phyloP scores from a whole-genome alignment of 805 yeast genomes.

The Candida lessepsii region DNA sequence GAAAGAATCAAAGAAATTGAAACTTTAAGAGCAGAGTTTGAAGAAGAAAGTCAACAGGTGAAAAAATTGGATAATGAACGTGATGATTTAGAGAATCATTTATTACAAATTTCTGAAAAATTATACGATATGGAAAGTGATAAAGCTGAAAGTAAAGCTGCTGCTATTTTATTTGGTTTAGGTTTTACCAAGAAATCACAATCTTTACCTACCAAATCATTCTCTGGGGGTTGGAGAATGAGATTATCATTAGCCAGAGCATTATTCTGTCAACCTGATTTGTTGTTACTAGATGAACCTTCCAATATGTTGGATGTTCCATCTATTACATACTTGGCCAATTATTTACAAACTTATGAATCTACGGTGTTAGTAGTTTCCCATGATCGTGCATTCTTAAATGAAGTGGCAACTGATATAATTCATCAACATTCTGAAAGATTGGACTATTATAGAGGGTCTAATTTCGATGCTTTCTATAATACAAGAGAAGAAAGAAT shows the following conservation, averaged over 20 bases:
- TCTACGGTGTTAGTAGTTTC: conserved; percentile 94
- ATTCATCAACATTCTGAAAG: conserved; percentile 97
- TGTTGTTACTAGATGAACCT: conserved; percentile 94
- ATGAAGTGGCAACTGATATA: conserved; percentile 97
- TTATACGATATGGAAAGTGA: conserved; percentile 93
- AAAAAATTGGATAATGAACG: conserved; percentile 85
- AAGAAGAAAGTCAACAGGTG: conserved; percentile 70
- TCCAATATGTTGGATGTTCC: conserved; percentile 99
- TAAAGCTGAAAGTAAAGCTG: conserved; percentile 97
- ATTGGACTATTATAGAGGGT: conserved; percentile 90
- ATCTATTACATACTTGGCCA: conserved; percentile 88
- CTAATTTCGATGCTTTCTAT: conserved; percentile 90
- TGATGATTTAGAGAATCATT: conserved; percentile 75
- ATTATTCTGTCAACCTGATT: conserved; percentile 93
- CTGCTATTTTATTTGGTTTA: conserved; percentile 85
- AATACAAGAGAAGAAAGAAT: conserved; percentile 92
- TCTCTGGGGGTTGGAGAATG: conserved; percentile 99
- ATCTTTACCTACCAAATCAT: conserved; percentile 76
- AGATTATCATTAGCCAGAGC: conserved; percentile 98
- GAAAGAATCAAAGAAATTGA: conserved; percentile 78
- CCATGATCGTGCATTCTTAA: conserved; percentile 94
- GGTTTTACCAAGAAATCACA: conserved; percentile 93
- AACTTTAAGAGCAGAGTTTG: conserved; percentile 64
- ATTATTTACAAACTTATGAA: conserved; percentile 85
- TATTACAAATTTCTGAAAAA: conserved; percentile 78